Evolutionary conservation across 768 basidiomycete species (phyloP), one percentile per base, ranked within the genome.

Genomic region (Rubroboletus satanas): DNA sequence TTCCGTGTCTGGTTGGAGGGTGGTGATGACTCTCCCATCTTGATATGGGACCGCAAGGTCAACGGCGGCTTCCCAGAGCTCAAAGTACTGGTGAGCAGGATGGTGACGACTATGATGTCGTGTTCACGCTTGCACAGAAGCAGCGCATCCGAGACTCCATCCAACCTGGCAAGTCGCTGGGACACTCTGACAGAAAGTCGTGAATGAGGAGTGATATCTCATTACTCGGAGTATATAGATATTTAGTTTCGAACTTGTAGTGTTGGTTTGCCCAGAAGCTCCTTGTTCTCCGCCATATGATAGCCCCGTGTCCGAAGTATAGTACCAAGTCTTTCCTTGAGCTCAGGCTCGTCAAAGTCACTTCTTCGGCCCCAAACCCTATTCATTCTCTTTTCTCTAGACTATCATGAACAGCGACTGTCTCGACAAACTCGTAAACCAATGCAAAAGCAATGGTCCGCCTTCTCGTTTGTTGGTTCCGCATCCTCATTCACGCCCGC

Each of bases 21-120:
- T 4, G 69, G 71, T 17, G 62, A 68, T 38, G 60, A 33, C 39
- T 11, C 64, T 17, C 76, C 83, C 29, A 58, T 71, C 44, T 70
- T 93, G 55, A 66, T 92, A 15, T 97, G 95, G 93, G 94, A 97
- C 70, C 77, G 95, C 57, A 98, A 98, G 66, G 73, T 83, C 23
- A 90, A 95, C 68, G 91, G 90, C 38, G 89, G 91, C 2, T 98
- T 98, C 65, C 95, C 95, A 0, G 95, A 97, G 72, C 74, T 93
- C 57, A 95, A 93, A 71, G 76, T 80, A 23, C 74, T 94, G 66
- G 92, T 92, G 66, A 67, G 85, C 74, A 17, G 31, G 17, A 43
- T 23, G 23, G 38, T 41, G 47, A 43, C 45, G 37, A 32, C 29
- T 51, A 23, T 46, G 52, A 35, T 44, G 37, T 55, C 47, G 42